Evolutionary conservation across 1,284 basidiomycete species (phyloP).

Genomic region (Naganishia sp.): DNA sequence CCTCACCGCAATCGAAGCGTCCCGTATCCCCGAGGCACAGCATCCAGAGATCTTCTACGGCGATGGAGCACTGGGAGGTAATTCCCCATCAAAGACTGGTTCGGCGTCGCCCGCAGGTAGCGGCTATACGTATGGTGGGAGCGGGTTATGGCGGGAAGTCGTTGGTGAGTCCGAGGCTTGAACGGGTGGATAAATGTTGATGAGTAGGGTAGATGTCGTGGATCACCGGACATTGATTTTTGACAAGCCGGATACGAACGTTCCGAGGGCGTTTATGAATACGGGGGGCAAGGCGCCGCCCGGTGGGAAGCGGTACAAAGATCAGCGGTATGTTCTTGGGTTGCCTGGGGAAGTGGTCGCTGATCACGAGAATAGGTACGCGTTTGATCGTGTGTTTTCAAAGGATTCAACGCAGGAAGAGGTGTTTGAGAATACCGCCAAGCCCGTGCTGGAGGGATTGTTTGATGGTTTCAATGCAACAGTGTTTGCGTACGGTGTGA

Average conservation of each 20-base stretch:
- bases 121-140: slow-evolving; percentile 18
- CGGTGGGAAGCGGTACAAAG: slow-evolving; percentile 85
- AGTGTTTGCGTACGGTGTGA: slow-evolving; percentile 93
- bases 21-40: slow-evolving; percentile 68
- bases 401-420: slow-evolving; percentile 76
- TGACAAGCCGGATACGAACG: slow-evolving; percentile 85
- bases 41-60: slow-evolving; percentile 66
- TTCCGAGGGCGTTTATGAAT: slow-evolving; percentile 69
- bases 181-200: neutral
- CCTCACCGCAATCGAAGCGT: slow-evolving; percentile 77
- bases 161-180: slow-evolving; percentile 44
- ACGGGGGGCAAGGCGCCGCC: slow-evolving; percentile 63
- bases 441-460: slow-evolving; percentile 76
- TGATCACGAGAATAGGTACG: slow-evolving; percentile 64
- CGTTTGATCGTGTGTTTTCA: slow-evolving; percentile 89
- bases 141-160: slow-evolving; percentile 48
- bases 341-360: slow-evolving; percentile 35
- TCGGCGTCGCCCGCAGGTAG: slow-evolving; percentile 18
- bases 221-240: slow-evolving; percentile 72
- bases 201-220: slow-evolving; percentile 51
- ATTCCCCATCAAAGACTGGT: slow-evolving; percentile 41
- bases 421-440: slow-evolving; percentile 80
- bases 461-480: slow-evolving; percentile 95
- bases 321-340: slow-evolving; percentile 57
- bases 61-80: slow-evolving; percentile 71